phyloP scores from a whole-genome alignment of 257 asterid species.

The Ligustrum vulgare region DNA sequence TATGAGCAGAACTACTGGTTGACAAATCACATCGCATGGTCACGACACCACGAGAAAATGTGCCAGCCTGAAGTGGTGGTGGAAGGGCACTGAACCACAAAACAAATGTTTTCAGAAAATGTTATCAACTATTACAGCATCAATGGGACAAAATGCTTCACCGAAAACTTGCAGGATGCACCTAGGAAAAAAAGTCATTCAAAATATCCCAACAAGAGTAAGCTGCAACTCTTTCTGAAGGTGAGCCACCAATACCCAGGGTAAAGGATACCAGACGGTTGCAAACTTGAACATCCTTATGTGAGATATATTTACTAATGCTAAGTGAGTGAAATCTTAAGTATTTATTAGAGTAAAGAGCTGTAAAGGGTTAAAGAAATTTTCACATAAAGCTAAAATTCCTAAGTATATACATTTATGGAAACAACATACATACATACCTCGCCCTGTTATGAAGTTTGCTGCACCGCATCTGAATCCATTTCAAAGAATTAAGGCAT shows the following conservation, averaged over 20 bases:
- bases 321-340: slow-evolving; percentile 1
- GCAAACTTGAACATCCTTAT: not conserved
- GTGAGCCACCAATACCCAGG: not conserved
- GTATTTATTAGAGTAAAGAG: not conserved
- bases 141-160: not conserved
- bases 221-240: slow-evolving; percentile 1
- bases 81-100: slow-evolving; percentile 77
- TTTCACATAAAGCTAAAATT: slow-evolving; percentile 12
- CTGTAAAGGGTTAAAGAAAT: slow-evolving; percentile 4
- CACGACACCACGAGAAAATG: slow-evolving; percentile 94
- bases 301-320: not conserved
- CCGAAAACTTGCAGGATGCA: slow-evolving; percentile 7
- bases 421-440: slow-evolving; percentile 36
- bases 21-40: slow-evolving; percentile 97
- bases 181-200: not conserved
- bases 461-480: slow-evolving; percentile 87
- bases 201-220: slow-evolving; percentile 7
- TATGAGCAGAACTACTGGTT: slow-evolving; percentile 89
- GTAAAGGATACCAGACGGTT: not conserved
- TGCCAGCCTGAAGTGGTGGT: slow-evolving; percentile 97
- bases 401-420: not conserved
- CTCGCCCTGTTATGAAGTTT: slow-evolving; percentile 95
- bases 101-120: slow-evolving; percentile 10
- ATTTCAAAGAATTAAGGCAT: slow-evolving; percentile 10
- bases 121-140: not conserved